phyloP scores from a whole-genome alignment of 768 basidiomycete species.

The Fomitopsis pulvina region DNA sequence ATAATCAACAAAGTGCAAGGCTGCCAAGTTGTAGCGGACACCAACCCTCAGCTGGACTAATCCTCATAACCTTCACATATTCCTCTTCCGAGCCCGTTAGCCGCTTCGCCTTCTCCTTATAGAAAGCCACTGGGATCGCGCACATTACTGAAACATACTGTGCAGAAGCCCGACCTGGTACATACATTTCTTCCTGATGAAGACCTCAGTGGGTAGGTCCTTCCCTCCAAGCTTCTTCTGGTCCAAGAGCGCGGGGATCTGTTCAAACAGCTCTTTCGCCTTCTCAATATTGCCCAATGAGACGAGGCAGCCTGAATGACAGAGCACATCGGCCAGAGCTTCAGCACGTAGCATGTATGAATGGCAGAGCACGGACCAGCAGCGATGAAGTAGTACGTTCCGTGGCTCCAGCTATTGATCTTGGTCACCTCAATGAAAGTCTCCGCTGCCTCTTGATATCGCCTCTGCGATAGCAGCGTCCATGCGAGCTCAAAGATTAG shows the following conservation, averaged over 20 bases:
- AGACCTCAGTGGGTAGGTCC: constrained; percentile 67
- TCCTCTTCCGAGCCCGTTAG: constrained; percentile 44
- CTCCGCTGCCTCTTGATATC: constrained; percentile 63
- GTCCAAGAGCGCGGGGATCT: constrained; percentile 52
- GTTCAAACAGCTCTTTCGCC: constrained; percentile 56
- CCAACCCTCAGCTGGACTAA: constrained; percentile 71
- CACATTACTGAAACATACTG: not conserved
- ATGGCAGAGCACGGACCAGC: constrained; percentile 36
- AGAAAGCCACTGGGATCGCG: constrained; percentile 54
- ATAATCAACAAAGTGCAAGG: not conserved
- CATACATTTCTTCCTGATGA: constrained; percentile 72
- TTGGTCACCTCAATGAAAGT: constrained; percentile 57
- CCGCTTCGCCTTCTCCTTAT: constrained; percentile 58
- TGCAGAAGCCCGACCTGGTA: constrained; percentile 3
- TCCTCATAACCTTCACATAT: constrained; percentile 50
- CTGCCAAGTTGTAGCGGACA: constrained; percentile 9
- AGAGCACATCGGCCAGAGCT: too few relatives aligned
- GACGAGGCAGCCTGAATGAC: constrained; percentile 63
- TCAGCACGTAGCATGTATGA: not conserved
- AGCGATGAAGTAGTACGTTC: constrained; percentile 72
- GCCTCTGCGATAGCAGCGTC: constrained; percentile 57
- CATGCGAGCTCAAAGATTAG: constrained; percentile 75
- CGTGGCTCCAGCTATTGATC: constrained; percentile 75
- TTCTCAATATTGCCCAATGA: constrained; percentile 47
- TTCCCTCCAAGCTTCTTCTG: constrained; percentile 60